phyloP scores from a whole-genome alignment of 371 early-diverging fungal species.

The Syncephalastrum racemosum region DNA sequence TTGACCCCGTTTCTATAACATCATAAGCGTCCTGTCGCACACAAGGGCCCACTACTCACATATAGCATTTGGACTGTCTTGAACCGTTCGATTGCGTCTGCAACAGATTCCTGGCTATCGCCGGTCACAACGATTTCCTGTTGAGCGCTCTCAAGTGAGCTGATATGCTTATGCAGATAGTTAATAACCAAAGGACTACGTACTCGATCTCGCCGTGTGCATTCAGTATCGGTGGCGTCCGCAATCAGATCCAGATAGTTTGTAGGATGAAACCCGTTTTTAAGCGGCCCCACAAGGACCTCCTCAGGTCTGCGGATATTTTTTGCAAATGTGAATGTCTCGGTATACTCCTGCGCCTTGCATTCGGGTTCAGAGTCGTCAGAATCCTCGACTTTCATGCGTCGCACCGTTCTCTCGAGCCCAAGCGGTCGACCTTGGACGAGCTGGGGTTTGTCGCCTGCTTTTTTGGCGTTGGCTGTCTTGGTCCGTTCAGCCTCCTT shows the following conservation, averaged over 20 bases:
- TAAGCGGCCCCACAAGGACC: slow-evolving; percentile 25
- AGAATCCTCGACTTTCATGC: background rate
- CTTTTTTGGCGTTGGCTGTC: background rate
- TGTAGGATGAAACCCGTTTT: slow-evolving; percentile 18
- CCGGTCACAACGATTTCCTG: slow-evolving; percentile 31
- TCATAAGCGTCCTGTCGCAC: background rate
- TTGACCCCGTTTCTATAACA: slow-evolving; percentile 24
- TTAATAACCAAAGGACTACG: background rate
- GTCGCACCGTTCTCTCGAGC: too few relatives aligned
- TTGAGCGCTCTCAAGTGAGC: background rate
- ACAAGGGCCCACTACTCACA: slow-evolving; percentile 19
- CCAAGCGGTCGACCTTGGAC: too few relatives aligned
- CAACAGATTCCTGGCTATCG: slow-evolving; percentile 10
- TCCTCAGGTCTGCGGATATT: slow-evolving; percentile 17
- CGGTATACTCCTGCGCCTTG: background rate
- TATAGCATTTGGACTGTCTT: slow-evolving; percentile 27
- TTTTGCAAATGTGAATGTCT: slow-evolving; percentile 25
- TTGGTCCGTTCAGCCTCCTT: slow-evolving; percentile 12
- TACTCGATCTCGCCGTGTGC: slow-evolving; percentile 20
- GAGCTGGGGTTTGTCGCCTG: background rate
- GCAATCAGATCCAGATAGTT: slow-evolving; percentile 26
- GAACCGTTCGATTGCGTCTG: slow-evolving; percentile 37
- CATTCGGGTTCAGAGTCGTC: slow-evolving; percentile 12
- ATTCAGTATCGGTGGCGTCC: slow-evolving; percentile 20
- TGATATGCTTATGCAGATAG: background rate